These are phyloP conservation scores for Aspergillus quadricinctus DNA, from an alignment of 2,329 filamentous ascomycete species.

Conservation along the genomic window DNA sequence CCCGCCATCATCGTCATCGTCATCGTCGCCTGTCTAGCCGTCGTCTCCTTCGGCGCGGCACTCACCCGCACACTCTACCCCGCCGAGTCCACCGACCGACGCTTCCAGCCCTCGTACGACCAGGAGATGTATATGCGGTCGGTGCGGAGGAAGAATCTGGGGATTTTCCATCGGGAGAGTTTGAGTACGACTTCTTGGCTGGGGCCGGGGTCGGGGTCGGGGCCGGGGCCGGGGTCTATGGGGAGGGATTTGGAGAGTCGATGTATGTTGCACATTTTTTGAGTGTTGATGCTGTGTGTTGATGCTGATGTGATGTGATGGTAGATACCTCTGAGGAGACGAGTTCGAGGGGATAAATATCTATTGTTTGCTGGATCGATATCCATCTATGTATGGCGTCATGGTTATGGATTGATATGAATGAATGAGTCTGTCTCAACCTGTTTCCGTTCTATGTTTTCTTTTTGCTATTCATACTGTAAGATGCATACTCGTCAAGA, in stretches of 20 bases:
- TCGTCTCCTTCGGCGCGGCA: constrained; percentile 26
- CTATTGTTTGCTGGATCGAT: no score
- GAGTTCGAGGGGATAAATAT: neutral
- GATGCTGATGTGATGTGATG: no score
- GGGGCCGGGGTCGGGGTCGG: no score
- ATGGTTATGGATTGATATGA: no score
- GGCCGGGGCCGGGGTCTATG: no score
- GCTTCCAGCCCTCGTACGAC: constrained; percentile 20
- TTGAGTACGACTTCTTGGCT: no score
- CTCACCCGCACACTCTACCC: constrained; percentile 25
- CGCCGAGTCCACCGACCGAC: constrained; percentile 9
- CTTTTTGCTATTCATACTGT: no score
- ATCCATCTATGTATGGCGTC: no score
- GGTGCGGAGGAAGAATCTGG: constrained; percentile 25
- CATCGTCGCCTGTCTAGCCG: constrained; percentile 27
- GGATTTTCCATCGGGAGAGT: constrained; percentile 19
- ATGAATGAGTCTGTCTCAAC: no score
- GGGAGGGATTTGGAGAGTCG: constrained; percentile 8
- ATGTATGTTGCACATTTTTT: neutral
- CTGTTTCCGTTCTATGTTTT: no score
- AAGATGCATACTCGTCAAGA: no score
- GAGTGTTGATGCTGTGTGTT: no score
- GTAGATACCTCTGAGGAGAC: neutral
- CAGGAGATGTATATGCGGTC: constrained; percentile 31
- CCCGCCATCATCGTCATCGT: constrained; percentile 29